Conservation (phyloP, 495 filamentous ascomycete genomes). For the Aspergillus ellipticus region DNA sequence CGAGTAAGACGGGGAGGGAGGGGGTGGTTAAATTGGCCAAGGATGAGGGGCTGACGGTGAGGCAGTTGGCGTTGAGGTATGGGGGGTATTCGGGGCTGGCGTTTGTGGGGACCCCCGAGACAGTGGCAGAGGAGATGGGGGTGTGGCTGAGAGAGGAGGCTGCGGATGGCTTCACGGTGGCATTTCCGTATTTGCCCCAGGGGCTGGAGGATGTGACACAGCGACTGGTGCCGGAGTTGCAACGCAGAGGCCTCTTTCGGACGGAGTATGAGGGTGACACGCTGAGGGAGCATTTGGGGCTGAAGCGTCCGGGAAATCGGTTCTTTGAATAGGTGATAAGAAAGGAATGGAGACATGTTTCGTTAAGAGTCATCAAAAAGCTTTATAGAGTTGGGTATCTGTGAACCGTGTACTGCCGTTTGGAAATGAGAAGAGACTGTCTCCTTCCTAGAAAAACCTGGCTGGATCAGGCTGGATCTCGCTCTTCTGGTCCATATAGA, state of each 20-base stretch:
- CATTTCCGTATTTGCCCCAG: constrained; percentile 48
- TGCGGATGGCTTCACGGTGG: constrained; percentile 45
- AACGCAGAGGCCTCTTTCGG: constrained; percentile 48
- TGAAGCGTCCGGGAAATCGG: constrained; percentile 46
- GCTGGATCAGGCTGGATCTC: too few species aligned
- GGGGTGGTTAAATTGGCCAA: constrained; percentile 39
- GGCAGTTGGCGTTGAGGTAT: constrained; percentile 48
- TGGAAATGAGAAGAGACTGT: too few species aligned
- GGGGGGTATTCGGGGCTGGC: constrained; percentile 50
- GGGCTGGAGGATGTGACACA: constrained; percentile 49
- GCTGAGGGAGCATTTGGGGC: constrained; percentile 49
- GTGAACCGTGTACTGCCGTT: too few species aligned
- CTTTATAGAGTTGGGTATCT: too few species aligned
- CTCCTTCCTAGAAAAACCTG: too few species aligned
- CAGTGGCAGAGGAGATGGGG: constrained; percentile 48
- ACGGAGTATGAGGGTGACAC: constrained; percentile 39
- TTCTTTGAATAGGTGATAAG: constrained; percentile 34
- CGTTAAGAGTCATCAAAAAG: too few species aligned
- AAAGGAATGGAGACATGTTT: too few species aligned
- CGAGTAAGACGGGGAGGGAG: constrained; percentile 47
- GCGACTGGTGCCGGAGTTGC: constrained; percentile 48
- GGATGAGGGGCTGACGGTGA: constrained; percentile 42
- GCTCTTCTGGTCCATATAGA: too few species aligned
- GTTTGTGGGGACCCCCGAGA: constrained; percentile 48
- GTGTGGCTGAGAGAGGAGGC: constrained; percentile 44